Base-by-base conservation (phyloP, 441 rosid species). In the Viola pubescens region DNA sequence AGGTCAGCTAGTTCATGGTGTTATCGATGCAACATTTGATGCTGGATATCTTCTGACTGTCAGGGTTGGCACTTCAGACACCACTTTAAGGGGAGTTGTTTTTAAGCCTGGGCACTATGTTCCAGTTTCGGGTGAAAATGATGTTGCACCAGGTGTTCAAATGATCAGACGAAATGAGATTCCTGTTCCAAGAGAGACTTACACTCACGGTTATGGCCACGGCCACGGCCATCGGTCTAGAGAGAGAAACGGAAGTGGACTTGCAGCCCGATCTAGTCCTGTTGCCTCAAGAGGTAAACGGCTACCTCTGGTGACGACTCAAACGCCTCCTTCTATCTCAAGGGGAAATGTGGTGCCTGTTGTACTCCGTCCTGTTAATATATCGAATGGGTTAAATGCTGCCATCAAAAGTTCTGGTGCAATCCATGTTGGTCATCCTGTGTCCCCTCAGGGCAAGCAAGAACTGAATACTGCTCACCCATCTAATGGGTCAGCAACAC, bases 41-140 rank as follows among this genome's bases (percentile, higher is more conserved):
- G 95, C 84, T 41, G 97, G 97, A 54, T 89, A 83, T 69, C 77
- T 89, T 76, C 86, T 89, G 13, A 56, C 80, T 5, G 95, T 89
- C 37, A 84, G 81, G 75, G 74, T 83, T 63, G 87, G 88, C 16
- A 75, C 77, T 71, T 74, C 89, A 0, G 90, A 79, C 38, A 80
- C 78, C 57, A 65, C 70, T 72, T 73, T 89, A 70, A 81, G 86
- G 67, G 97, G 95, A 48, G 81, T 89, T 55, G 87, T 89, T 55
- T 87, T 89, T 60, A 89, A 77, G 77, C 86, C 92, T 6, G 95
- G 92, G 40, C 72, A 58, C 13, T 87, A 72, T 4, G 64, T 81
- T 54, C 95, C 92, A 50, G 80, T 87, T 57, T 70, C 79, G 3
- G 74, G 74, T 4, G 84, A 76, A 54, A 85, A 87, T 59, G 97